These are phyloP conservation scores for Diaporthe sp. DNA, from an alignment of 2,329 filamentous ascomycete genomes.

Conservation along the genomic window DNA sequence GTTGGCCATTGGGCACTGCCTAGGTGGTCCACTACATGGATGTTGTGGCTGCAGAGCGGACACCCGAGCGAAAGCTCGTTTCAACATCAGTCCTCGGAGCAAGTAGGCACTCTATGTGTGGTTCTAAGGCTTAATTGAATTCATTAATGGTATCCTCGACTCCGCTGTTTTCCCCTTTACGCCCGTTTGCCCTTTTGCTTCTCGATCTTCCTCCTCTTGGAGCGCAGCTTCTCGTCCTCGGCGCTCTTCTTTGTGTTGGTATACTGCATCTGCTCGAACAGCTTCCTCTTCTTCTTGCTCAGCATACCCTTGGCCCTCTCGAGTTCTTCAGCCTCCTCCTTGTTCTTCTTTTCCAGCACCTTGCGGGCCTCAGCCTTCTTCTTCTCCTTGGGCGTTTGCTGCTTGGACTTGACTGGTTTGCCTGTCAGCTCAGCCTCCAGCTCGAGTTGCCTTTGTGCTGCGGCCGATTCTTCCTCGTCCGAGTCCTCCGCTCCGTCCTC, in stretches of 20 bases:
- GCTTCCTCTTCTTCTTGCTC: slow-evolving; percentile 96
- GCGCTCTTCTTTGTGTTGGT: slow-evolving; percentile 93
- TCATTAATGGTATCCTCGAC: slow-evolving; percentile 42
- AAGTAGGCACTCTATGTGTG: not conserved
- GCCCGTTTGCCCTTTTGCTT: slow-evolving; percentile 65
- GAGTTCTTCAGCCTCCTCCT: slow-evolving; percentile 86
- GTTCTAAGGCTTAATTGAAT: slow-evolving; percentile 36
- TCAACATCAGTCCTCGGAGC: not conserved
- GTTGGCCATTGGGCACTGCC: not conserved
- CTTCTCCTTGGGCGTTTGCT: slow-evolving; percentile 68
- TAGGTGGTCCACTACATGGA: not conserved
- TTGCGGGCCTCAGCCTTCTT: slow-evolving; percentile 79
- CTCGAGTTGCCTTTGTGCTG: slow-evolving; percentile 85
- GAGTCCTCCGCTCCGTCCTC: slow-evolving; percentile 58
- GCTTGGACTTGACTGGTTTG: slow-evolving; percentile 67
- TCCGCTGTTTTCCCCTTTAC: slow-evolving; percentile 48
- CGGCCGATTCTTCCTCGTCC: slow-evolving; percentile 70
- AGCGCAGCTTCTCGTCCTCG: slow-evolving; percentile 87
- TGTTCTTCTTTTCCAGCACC: slow-evolving; percentile 77
- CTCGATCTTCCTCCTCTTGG: slow-evolving; percentile 93
- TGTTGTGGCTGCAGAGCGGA: not conserved
- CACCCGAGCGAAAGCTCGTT: not conserved
- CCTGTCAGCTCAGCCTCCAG: slow-evolving; percentile 93
- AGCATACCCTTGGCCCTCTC: slow-evolving; percentile 98
- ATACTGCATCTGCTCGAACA: slow-evolving; percentile 98